These are phyloP conservation scores for Colletotrichum australisinense DNA, from an alignment of 2,329 filamentous ascomycete genomes.

Conservation along the genomic window DNA sequence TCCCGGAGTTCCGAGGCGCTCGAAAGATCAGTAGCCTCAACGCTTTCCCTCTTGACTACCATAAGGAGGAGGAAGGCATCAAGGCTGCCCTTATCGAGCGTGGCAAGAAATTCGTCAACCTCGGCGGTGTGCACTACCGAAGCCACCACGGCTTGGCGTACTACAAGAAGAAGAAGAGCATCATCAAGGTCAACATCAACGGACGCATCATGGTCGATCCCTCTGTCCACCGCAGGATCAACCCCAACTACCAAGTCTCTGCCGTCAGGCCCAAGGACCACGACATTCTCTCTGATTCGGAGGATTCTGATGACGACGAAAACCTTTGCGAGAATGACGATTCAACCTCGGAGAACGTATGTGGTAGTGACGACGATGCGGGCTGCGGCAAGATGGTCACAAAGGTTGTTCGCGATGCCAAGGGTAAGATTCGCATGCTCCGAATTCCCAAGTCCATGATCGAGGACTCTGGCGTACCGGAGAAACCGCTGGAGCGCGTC, in stretches of 20 bases:
- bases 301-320: slow-evolving; percentile 59
- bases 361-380: slow-evolving; percentile 53
- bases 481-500: slow-evolving; percentile 58
- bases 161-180: slow-evolving; percentile 80
- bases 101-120: slow-evolving; percentile 83
- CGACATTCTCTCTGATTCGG: slow-evolving; percentile 65
- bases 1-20: slow-evolving; percentile 81
- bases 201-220: slow-evolving; percentile 91
- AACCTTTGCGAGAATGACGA: slow-evolving; percentile 49
- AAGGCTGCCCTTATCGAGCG: slow-evolving; percentile 78
- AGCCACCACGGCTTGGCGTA: slow-evolving; percentile 88
- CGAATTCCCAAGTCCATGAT: slow-evolving; percentile 48
- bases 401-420: slow-evolving; percentile 62
- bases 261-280: slow-evolving; percentile 79
- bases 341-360: slow-evolving; percentile 52
- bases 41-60: slow-evolving; percentile 83
- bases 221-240: slow-evolving; percentile 82
- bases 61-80: slow-evolving; percentile 76
- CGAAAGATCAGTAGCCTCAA: slow-evolving; percentile 83
- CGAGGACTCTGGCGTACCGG: slow-evolving; percentile 49
- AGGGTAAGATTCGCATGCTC: slow-evolving; percentile 46
- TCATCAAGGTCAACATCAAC: slow-evolving; percentile 86
- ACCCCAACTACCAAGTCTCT: slow-evolving; percentile 86
- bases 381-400: slow-evolving; percentile 56
- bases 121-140: slow-evolving; percentile 87